A percentile compares a stretch with the other conserved stretches of the same genome.
phyloP scores from a whole-genome alignment of 169 alveolate species.

The Plasmodium fragile region DNA sequence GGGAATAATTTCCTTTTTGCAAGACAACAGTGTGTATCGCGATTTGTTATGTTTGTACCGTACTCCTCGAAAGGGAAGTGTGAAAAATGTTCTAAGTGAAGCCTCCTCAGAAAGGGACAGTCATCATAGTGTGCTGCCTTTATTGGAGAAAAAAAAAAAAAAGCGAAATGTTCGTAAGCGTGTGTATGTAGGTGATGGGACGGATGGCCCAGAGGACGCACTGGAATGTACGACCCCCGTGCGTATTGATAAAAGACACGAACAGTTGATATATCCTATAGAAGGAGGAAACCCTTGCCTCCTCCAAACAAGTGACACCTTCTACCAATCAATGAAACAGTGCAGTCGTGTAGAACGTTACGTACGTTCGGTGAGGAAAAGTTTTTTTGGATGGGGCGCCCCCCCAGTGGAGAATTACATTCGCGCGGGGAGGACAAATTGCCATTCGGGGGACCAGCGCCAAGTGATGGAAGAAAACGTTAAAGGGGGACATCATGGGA shows the following conservation, averaged over 20 bases:
- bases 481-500: background rate
- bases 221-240: background rate
- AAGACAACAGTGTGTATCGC: conserved; percentile 6
- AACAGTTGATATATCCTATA: background rate
- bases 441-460: background rate
- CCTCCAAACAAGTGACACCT: background rate
- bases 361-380: background rate
- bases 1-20: background rate
- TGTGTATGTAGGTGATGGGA: background rate
- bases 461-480: background rate
- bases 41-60: conserved; percentile 17
- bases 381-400: background rate
- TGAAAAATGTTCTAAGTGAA: background rate
- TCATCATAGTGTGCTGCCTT: background rate
- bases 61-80: background rate
- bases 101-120: background rate
- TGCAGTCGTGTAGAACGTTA: background rate
- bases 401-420: background rate
- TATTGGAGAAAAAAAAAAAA: background rate
- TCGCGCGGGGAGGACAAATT: background rate
- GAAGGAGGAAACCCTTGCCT: background rate
- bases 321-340: background rate
- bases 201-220: background rate
- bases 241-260: background rate
- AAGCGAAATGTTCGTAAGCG: background rate